Evolutionary conservation across 768 basidiomycete genomes (phyloP), one percentile per base, ranked within the genome.

Genomic region (Amanita thiersii): DNA sequence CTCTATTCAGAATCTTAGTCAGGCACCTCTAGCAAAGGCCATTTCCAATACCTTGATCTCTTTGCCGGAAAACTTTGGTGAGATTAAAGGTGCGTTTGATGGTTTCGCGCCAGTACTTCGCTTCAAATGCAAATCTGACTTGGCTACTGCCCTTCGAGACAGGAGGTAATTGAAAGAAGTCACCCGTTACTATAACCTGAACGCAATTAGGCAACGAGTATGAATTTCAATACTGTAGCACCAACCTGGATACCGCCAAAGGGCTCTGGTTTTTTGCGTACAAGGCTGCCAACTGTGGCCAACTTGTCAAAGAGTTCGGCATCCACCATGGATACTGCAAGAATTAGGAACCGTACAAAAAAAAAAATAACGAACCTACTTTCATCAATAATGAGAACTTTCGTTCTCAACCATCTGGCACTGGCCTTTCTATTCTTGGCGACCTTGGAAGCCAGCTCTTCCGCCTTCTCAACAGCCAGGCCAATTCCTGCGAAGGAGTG

Each of bases 111-210:
- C 96, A 97, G 40, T 63, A 59, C 12, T 73, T 62, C 0, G 91
- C 92, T 54, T 99, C 92, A 54, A 99, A 99, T 1, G 89, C 90
- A 52, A 97, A 98, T 53, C 81, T 89, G 31, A 86, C 76, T 39
- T 61, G 48, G 0, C 56, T 56, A n/a, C 55, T 54, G 18, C 72
- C 68, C 57, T 81, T 92, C 5, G 69, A 68, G 0, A 98, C 92
- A 2, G 96, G 96, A 0, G 96, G 96, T 3, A 99, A 75, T 58
- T 99, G 94, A 66, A 98, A 97, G 65, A 98, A 98, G 56, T 99
- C 96, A 5, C 96, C 96, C 1, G 92, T 94, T 17, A 97, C 81
- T 46, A 98, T 70, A 29, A 97, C 63, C 86, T 91, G 55, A 5
- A 39, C 17, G 8, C 26, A 33, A 40, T 29, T 14, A 35, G 32